Base-by-base conservation (phyloP, 2,329 filamentous ascomycete species). In the Chaetoscypha palmicola region DNA sequence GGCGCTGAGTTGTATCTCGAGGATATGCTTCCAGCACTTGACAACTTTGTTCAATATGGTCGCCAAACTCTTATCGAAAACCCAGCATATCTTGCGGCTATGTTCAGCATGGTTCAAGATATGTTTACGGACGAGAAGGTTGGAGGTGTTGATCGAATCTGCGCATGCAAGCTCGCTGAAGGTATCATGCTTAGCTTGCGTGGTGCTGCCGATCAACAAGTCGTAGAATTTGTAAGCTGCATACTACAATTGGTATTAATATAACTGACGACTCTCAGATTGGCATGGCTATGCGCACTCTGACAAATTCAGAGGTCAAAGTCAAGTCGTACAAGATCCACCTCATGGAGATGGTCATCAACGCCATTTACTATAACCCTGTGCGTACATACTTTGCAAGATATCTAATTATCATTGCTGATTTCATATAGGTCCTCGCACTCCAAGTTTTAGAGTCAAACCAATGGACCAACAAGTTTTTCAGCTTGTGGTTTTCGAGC, bases 271-370 rank as follows among this genome's bases (percentile, higher is more conserved):
- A 22, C 8, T 17, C 5, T 2, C 40, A 61, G 58, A 82, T 97
- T 55, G 79, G 79, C 55, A 81, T 97, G 66, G 85, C 88, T 22
- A 97, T 97, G 89, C 75, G 69, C 36, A 82, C 90, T 28, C 74
- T 98, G 30, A 79, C 72, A 17, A 79, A 76, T 39, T 76, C 83
- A 33, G 86, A 94, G 53, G 72, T 86, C 40, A 90, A 89, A 67
- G 82, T 94, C 56, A 96, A 94, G 72, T 90, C 87, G 2, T 94
- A 96, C 66, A 84, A 87, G 58, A 90, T 97, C 43, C 91, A 98
- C 64, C 70, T 98, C 34, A 94, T 98, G 86, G 92, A 98, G 69
- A 94, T 98, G 81, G 81, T 98, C 46, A 95, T 98, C 72, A 97
- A 97, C 66, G 81, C 86, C 43, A 89, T 97, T 58, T 94, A 97